Base-by-base conservation (phyloP, 1,284 basidiomycete genomes). In the Melampsora abietis-canadensis region DNA sequence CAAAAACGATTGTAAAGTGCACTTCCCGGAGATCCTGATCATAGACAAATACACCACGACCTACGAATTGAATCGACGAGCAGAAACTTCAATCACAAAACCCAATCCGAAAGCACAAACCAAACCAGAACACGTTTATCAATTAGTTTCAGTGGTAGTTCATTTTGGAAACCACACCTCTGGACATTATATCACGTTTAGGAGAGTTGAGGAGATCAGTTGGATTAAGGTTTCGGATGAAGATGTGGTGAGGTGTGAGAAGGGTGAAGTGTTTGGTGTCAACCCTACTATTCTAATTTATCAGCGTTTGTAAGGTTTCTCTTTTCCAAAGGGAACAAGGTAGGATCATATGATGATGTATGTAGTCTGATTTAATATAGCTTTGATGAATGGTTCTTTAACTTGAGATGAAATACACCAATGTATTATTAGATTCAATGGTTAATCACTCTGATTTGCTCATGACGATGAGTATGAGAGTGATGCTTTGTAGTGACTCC, bases 171-270 rank as follows among this genome's bases (percentile, higher is more conserved):
- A 88, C 76, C 92, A 94, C 79, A 89, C 88, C 7, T 94, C 90
- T 79, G 93, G 94, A 1, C 94, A 96, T 81, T 96, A 94, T 80
- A 87, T 95, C 76, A 92, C 90, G 77, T 94, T 88, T 81, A 85
- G 93, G 19, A 85, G 93, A 47, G 90, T 89, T 81, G 51, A 27
- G 21, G 47, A 21, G 12, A 72, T 81, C 87, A 77, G 82, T 83
- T 96, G 94, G 93, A 84, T 93, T 73, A 84, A 90, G 72, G 88
- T 92, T 76, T 91, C 89, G 78, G 93, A 96, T 82, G 91, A 92
- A 77, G 85, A 87, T 14, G 92, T 94, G 67, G 85, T 86, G 47
- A 90, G 92, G 79, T 88, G 90, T 51, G 89, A 88, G 37, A 85
- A 92, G 64, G 88, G 90, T 82, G 85, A 85, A 70, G 90, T 93